Conservation (phyloP, 1,284 basidiomycete genomes). For the Chalciporus sp. region DNA sequence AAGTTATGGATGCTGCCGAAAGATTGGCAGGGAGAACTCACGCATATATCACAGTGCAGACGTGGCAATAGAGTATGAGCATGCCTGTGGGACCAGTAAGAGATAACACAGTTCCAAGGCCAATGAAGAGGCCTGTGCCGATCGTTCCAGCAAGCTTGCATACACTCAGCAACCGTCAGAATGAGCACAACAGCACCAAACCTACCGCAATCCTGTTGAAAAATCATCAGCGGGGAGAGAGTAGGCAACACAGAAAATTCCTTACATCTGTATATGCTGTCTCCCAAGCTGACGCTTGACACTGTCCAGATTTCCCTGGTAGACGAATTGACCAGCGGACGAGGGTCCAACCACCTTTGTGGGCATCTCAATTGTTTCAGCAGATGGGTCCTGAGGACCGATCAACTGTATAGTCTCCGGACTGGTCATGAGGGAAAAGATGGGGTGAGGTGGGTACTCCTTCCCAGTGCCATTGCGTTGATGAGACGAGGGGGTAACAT, state of each 20-base stretch:
- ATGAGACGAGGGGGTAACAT: too few relatives aligned
- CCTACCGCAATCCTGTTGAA: slow-evolving; percentile 58
- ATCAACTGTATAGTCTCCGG: not conserved
- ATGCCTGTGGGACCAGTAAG: slow-evolving; percentile 63
- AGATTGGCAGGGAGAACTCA: slow-evolving; percentile 32
- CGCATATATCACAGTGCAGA: slow-evolving; percentile 66
- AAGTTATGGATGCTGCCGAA: not conserved
- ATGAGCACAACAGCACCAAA: slow-evolving; percentile 3
- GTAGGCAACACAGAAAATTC: not conserved
- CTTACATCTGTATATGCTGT: slow-evolving; percentile 32
- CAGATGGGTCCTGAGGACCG: not conserved
- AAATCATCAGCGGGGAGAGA: slow-evolving; percentile 6
- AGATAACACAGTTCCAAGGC: slow-evolving; percentile 64
- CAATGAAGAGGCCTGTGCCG: slow-evolving; percentile 82
- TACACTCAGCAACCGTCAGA: not conserved
- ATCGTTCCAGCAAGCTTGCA: slow-evolving; percentile 70
- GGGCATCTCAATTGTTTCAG: not conserved
- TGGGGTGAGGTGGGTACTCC: too few relatives aligned
- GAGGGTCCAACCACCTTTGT: not conserved
- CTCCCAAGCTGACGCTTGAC: slow-evolving; percentile 28
- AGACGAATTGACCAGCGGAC: slow-evolving; percentile 15
- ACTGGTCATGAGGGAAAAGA: not conserved
- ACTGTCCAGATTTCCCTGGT: slow-evolving; percentile 19
- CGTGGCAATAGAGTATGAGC: slow-evolving; percentile 60
- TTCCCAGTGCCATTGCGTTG: too few relatives aligned